Evolutionary conservation across 768 basidiomycete species (phyloP).

Genomic region (Imleria badia): DNA sequence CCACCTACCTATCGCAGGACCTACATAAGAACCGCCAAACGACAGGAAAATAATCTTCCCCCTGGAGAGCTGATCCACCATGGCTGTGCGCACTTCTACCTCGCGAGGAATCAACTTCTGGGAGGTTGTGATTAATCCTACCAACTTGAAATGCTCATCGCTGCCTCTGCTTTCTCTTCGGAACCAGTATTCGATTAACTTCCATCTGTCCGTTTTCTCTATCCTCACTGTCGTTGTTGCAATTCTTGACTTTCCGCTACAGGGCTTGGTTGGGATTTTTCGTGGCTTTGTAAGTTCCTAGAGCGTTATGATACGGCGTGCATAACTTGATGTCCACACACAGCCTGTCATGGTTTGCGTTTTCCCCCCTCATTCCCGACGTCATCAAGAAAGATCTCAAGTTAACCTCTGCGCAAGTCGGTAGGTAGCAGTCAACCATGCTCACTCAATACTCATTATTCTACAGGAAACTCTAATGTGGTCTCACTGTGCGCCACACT

Average conservation of each 20-base stretch:
- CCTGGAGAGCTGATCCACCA: neutral
- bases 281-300: conserved; percentile 2
- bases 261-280: conserved; percentile 6
- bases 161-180: conserved; percentile 3
- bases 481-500: conserved; percentile 49
- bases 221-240: neutral
- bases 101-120: conserved; percentile 5
- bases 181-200: conserved; percentile 7
- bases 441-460: neutral
- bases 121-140: conserved; percentile 5
- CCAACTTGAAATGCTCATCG: conserved; percentile 4
- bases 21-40: neutral
- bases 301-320: neutral
- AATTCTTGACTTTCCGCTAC: neutral
- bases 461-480: conserved; percentile 48
- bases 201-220: conserved; percentile 4
- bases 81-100: neutral
- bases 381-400: conserved; percentile 54
- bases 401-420: conserved; percentile 46
- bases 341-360: conserved; percentile 54
- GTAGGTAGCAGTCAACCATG: conserved; percentile 14
- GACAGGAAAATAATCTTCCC: neutral
- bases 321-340: neutral
- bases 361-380: conserved; percentile 58
- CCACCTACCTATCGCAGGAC: too few species aligned